Conservation (phyloP, 2,329 filamentous ascomycete species). For the Arthrobotrys iridis region DNA sequence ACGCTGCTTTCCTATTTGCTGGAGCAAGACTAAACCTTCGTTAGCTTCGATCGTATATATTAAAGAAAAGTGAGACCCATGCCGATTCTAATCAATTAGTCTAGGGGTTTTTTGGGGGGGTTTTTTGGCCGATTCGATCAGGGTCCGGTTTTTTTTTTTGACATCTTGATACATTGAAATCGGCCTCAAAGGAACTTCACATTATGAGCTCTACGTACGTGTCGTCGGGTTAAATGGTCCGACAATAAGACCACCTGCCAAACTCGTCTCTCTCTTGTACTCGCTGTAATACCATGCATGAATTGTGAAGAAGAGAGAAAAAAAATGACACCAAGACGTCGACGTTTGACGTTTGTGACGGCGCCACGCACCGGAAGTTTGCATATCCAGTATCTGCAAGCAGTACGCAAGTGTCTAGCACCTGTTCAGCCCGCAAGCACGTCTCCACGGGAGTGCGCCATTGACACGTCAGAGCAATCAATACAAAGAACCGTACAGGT, state of each 20-base stretch:
- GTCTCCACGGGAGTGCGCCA: not conserved
- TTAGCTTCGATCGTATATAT: not conserved
- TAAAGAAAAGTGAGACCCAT: not conserved
- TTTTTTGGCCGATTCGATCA: too few species aligned
- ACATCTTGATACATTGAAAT: constrained; percentile 6
- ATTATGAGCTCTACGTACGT: not conserved
- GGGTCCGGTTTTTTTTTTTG: too few species aligned
- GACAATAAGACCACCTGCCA: constrained; percentile 6
- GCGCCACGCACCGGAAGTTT: constrained; percentile 9
- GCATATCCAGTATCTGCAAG: not conserved
- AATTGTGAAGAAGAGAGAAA: too few species aligned
- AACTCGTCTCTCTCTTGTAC: not conserved
- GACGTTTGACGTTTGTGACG: not conserved
- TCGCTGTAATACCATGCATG: not conserved
- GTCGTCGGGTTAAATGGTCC: constrained; percentile 9
- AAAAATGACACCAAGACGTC: not conserved
- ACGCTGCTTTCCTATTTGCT: constrained; percentile 72
- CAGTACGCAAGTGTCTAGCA: not conserved
- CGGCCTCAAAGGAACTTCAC: not conserved
- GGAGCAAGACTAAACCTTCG: constrained; percentile 69
- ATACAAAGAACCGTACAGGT: not conserved
- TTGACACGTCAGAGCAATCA: not conserved
- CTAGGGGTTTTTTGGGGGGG: too few species aligned
- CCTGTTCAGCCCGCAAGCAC: not conserved
- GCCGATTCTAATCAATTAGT: not conserved